Conservation (phyloP, 1,284 basidiomycete genomes). For the Tilletia caries region DNA sequence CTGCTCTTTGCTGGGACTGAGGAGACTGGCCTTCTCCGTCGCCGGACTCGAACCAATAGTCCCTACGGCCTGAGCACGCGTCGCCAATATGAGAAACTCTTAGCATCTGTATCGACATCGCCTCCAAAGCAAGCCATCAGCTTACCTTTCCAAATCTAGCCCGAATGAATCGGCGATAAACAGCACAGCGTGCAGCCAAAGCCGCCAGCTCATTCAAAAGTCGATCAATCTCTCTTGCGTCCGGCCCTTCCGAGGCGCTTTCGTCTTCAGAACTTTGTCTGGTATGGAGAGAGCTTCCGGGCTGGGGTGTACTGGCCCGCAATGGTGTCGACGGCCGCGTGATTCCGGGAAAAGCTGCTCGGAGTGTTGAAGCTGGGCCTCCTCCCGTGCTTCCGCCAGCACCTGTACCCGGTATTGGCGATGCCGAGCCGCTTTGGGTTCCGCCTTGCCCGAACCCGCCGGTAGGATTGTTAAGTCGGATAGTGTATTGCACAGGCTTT, state of each 20-base stretch:
- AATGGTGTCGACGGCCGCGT: constrained; percentile 7
- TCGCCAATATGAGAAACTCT: background rate
- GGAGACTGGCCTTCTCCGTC: constrained; percentile 9
- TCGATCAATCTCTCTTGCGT: constrained; percentile 85
- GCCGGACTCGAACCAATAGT: background rate
- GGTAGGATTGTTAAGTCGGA: background rate
- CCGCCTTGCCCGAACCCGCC: background rate
- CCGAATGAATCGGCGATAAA: constrained; percentile 82
- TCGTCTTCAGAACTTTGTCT: constrained; percentile 55
- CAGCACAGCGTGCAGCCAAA: constrained; percentile 84
- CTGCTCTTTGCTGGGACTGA: constrained; percentile 21
- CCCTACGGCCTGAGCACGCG: no score
- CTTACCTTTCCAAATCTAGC: constrained; percentile 64
- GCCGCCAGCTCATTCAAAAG: constrained; percentile 78
- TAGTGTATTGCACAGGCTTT: constrained; percentile 5
- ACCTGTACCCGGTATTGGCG: background rate
- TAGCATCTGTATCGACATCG: background rate
- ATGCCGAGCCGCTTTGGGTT: background rate
- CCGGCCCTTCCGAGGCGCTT: constrained; percentile 62
- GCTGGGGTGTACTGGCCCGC: background rate
- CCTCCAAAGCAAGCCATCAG: background rate
- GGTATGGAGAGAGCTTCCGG: background rate
- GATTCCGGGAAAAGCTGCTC: background rate
- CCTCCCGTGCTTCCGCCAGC: background rate
- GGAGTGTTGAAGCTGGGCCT: constrained; percentile 2